A percentile compares a stretch with the other conserved stretches of the same genome.
Evolutionary conservation across 257 asterid species (phyloP).

Genomic region (Plantago ovata): DNA sequence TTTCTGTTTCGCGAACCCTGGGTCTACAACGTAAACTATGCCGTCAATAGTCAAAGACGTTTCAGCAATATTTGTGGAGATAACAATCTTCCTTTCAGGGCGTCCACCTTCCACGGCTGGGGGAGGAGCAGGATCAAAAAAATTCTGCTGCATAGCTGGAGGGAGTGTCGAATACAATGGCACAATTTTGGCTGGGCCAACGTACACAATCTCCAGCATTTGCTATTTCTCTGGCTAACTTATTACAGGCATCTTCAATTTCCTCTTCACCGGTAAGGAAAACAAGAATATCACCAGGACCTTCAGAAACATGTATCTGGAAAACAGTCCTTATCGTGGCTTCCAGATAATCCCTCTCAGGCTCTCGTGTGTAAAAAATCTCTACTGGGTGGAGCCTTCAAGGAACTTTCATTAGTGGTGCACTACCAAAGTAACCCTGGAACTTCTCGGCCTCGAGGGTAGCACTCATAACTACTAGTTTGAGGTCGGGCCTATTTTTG

Average conservation of each 20-base stretch:
- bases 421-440: conserved; percentile 76
- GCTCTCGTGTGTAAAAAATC: conserved; percentile 82
- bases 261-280: conserved; percentile 97
- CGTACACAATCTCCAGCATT: conserved; percentile 84
- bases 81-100: conserved; percentile 90
- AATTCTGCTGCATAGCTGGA: conserved; percentile 95
- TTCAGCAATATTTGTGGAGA: conserved; percentile 93
- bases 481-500: conserved; percentile 70
- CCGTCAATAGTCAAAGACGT: conserved; percentile 98
- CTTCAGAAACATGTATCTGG: conserved; percentile 79
- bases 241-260: conserved; percentile 93
- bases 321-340: conserved; percentile 87
- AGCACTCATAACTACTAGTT: conserved; percentile 97
- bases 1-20: conserved; percentile 88
- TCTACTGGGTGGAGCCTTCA: conserved; percentile 94
- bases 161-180: conserved; percentile 96
- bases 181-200: conserved; percentile 76
- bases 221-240: conserved; percentile 62
- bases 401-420: conserved; percentile 95
- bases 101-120: conserved; percentile 79
- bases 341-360: conserved; percentile 90
- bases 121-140: conserved; percentile 94
- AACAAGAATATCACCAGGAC: conserved; percentile 90
- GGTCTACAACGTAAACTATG: conserved; percentile 90
- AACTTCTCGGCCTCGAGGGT: conserved; percentile 97